Conservation (phyloP, 768 basidiomycete species). For the Mycena capillaripes region DNA sequence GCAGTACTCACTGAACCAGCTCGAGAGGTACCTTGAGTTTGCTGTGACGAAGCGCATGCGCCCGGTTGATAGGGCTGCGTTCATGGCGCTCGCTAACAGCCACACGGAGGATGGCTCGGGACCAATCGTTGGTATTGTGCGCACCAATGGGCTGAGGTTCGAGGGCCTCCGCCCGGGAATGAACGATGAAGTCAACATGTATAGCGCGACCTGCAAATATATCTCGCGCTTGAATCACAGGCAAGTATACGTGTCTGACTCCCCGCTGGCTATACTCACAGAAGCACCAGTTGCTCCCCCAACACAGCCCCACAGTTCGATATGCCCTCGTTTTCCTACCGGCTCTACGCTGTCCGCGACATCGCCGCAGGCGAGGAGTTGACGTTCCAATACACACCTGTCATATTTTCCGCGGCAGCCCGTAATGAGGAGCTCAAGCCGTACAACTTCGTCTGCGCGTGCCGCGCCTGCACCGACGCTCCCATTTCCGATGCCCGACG, state of each 20-base stretch:
- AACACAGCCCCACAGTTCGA: constrained; percentile 42
- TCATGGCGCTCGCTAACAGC: constrained; percentile 43
- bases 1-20: constrained; percentile 28
- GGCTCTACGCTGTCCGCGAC: constrained; percentile 44
- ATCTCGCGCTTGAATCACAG: constrained; percentile 56
- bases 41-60: constrained; percentile 40
- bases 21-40: constrained; percentile 33
- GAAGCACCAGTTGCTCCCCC: constrained; percentile 30
- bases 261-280: not conserved
- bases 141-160: constrained; percentile 47
- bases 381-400: constrained; percentile 44
- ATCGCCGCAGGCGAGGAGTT: constrained; percentile 52
- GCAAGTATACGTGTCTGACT: constrained; percentile 30
- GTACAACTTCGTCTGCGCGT: constrained; percentile 51
- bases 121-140: constrained; percentile 48
- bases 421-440: constrained; percentile 44
- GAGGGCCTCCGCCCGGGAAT: constrained; percentile 34
- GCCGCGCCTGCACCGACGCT: constrained; percentile 45
- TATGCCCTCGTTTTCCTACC: constrained; percentile 44
- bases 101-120: constrained; percentile 49
- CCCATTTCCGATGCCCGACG: constrained; percentile 29
- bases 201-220: constrained; percentile 45
- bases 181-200: constrained; percentile 32
- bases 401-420: constrained; percentile 33
- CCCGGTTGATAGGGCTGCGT: constrained; percentile 38